A percentile compares a stretch with the other conserved stretches of the same genome.
Evolutionary conservation across 345 rosid species (phyloP).

Genomic region (Carallia brachiata): DNA sequence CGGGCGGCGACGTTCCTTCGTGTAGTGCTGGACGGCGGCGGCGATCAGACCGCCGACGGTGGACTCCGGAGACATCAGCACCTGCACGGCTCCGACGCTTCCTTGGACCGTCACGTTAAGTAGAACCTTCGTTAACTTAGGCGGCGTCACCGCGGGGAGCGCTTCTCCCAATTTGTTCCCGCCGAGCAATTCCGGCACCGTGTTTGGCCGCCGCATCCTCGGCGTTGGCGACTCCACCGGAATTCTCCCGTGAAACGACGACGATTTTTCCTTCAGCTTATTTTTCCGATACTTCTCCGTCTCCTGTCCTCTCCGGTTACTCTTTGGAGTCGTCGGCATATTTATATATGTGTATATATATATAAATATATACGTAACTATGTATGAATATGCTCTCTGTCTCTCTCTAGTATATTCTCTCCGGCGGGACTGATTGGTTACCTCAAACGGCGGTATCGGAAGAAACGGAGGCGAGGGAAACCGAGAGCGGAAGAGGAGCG

Average conservation of each 20-base stretch:
- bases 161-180: conserved; percentile 12
- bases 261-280: conserved; percentile 42
- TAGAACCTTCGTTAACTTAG: conserved; percentile 69
- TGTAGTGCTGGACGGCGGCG: conserved; percentile 48
- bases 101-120: conserved; percentile 86
- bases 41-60: conserved; percentile 60
- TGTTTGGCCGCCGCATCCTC: conserved; percentile 61
- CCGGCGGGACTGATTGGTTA: too few species aligned
- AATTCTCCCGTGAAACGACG: conserved; percentile 59
- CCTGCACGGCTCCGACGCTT: conserved; percentile 77
- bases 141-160: conserved; percentile 33
- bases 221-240: conserved; percentile 24
- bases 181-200: conserved; percentile 53
- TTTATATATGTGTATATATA: too few species aligned
- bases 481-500: conserved; percentile 50
- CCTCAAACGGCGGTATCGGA: conserved; percentile 50
- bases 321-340: conserved; percentile 55
- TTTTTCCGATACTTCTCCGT: conserved; percentile 49
- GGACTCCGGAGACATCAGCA: conserved; percentile 62
- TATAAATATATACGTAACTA: too few species aligned
- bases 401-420: too few species aligned
- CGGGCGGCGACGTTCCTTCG: conserved; percentile 83
- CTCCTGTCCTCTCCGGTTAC: conserved; percentile 42
- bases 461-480: conserved; percentile 57
- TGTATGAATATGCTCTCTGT: too few species aligned